Base-by-base conservation (phyloP, 1,139 yeast genomes). In the Blastobotrys ciferrii region DNA sequence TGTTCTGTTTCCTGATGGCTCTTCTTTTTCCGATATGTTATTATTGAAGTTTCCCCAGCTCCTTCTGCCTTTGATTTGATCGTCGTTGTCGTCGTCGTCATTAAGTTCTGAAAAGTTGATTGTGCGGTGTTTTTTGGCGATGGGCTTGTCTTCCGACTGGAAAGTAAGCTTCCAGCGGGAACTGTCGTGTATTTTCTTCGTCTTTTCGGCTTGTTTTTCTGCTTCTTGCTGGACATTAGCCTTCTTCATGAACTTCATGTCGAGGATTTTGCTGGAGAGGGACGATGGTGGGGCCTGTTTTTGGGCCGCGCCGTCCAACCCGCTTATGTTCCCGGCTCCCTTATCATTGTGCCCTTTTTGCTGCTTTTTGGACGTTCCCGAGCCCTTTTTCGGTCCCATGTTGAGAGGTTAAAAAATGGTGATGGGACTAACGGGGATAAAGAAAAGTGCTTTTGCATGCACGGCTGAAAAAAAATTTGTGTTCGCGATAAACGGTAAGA, bases 161-260 rank as follows among this genome's bases (percentile, higher is more conserved):
- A 23, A 3, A n/a, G 45, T 25, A 39, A 79, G 66, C 14, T 70
- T 71, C 91, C 91, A 84, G 66, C 78, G 84, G 25, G 87, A 82
- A 13, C 68, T 55, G 62, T 82, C 89, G 45, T 70, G 71, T 4
- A 52, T 31, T 36, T 51, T 49, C 43, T 47, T 42, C 30, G 45
- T 33, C 35, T 47, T 44, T 19, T 69, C 74, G 38, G 72, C 73
- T 31, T 67, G 68, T 43, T 67, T 64, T 40, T 66, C 62, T 39
- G 64, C 69, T 47, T 66, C 68, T 48, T 66, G 69, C 45, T 60
- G 65, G 14, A 66, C 63, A 39, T 66, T 72, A 2, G 76, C 77
- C 47, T 66, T 68, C 54, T 69, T 68, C 83, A 78, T 79, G 65
- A 79, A 79, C 74, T 84, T 84, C 91, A 84, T 84, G 74, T 80